Percentiles rank a stretch among this genome's conserved stretches.
Evolutionary conservation across 805 yeast species (phyloP).

Genomic region (Lipomyces japonicus): DNA sequence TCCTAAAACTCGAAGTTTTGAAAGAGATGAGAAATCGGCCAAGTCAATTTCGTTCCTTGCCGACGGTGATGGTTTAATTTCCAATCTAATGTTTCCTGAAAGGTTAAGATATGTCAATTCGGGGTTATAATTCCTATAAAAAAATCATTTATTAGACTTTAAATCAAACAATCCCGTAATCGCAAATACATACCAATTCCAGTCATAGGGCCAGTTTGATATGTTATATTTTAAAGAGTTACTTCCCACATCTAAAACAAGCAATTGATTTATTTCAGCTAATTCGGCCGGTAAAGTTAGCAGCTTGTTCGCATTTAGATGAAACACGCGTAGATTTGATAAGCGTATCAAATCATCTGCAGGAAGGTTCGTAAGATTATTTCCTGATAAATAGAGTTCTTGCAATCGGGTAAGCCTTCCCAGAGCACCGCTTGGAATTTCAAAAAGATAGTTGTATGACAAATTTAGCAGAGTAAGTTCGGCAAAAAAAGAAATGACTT

Average conservation of each 20-base stretch:
- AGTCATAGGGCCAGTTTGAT: constrained; percentile 90
- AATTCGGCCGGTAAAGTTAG: constrained; percentile 86
- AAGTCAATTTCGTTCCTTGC: constrained; percentile 39
- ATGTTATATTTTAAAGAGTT: constrained; percentile 87
- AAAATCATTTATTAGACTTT: not conserved
- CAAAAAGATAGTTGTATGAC: constrained; percentile 79
- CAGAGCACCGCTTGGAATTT: constrained; percentile 72
- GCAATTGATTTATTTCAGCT: constrained; percentile 59
- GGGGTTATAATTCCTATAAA: constrained; percentile 54
- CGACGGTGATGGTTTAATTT: constrained; percentile 66
- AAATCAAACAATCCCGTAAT: not conserved
- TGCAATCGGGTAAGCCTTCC: constrained; percentile 53
- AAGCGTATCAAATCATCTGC: constrained; percentile 76
- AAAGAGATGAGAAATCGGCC: constrained; percentile 69
- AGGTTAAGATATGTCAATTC: constrained; percentile 76
- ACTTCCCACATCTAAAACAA: constrained; percentile 83
- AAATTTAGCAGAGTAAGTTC: constrained; percentile 64
- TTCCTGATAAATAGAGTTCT: constrained; percentile 78
- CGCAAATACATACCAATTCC: constrained; percentile 70
- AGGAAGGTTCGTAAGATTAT: constrained; percentile 70
- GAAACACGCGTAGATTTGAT: constrained; percentile 55
- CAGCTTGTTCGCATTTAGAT: constrained; percentile 77
- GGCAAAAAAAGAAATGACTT: constrained; percentile 55
- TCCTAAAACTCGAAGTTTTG: constrained; percentile 70
- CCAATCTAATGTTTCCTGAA: constrained; percentile 88